phyloP scores from a whole-genome alignment of 2,329 filamentous ascomycete genomes.

The Lachnellula hyalina region DNA sequence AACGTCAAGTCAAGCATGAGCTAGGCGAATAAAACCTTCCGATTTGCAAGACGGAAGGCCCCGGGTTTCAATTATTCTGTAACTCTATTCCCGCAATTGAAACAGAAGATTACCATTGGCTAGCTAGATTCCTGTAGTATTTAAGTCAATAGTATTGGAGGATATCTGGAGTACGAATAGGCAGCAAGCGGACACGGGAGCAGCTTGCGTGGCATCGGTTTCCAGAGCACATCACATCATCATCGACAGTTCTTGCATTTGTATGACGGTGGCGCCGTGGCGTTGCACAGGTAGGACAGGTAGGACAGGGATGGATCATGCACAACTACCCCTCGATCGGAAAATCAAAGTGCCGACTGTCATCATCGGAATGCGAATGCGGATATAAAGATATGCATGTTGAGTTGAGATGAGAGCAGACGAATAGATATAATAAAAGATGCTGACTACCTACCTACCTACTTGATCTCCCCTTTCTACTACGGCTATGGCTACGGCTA shows the following conservation, averaged over 20 bases:
- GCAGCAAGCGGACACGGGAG: not conserved
- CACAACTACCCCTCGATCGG: constrained; percentile 17
- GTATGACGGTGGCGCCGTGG: not conserved
- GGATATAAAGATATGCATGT: too few species aligned
- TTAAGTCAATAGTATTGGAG: not conserved
- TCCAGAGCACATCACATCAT: constrained; percentile 9
- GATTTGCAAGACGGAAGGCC: not conserved
- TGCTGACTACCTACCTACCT: too few species aligned
- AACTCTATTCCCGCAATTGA: too few species aligned
- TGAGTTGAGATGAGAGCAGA: too few species aligned
- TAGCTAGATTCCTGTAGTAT: not conserved
- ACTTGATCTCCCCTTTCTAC: too few species aligned
- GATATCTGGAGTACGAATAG: not conserved
- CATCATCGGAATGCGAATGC: constrained; percentile 1
- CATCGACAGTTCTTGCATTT: constrained; percentile 3
- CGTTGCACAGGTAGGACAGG: too few species aligned
- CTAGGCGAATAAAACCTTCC: constrained; percentile 1
- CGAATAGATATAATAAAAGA: too few species aligned
- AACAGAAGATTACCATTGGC: too few species aligned
- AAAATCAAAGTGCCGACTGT: constrained; percentile 1
- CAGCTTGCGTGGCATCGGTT: constrained; percentile 11
- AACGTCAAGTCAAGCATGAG: not conserved
- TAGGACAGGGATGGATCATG: not conserved
- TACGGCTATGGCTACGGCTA: too few species aligned
- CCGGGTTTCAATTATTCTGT: too few species aligned